These are phyloP conservation scores for Withania somnifera DNA, from an alignment of 305 asterid species.

Conservation along the genomic window DNA sequence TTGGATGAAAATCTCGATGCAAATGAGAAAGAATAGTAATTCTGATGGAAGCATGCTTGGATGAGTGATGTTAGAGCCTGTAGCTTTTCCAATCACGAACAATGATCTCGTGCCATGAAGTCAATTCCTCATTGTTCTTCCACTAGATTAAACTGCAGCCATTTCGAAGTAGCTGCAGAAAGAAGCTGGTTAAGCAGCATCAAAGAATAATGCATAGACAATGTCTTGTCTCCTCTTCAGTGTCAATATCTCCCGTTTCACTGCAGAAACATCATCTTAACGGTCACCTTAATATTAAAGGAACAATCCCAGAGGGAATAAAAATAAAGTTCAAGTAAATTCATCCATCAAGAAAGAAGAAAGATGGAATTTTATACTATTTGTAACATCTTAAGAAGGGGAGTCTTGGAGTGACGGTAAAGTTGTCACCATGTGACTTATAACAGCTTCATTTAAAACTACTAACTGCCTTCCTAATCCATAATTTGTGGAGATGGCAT, in stretches of 20 bases:
- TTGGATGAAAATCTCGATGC: background rate
- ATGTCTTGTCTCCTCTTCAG: conserved; percentile 24
- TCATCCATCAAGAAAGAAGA: background rate
- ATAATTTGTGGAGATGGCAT: too few relatives aligned
- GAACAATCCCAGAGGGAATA: background rate
- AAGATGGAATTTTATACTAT: background rate
- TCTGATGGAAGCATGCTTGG: background rate
- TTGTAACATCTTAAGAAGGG: background rate
- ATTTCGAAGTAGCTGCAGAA: background rate
- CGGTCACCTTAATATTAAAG: background rate
- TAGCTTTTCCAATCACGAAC: background rate
- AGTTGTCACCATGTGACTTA: too few relatives aligned
- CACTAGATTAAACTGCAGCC: background rate
- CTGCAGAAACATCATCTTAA: conserved; percentile 13
- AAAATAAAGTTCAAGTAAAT: background rate
- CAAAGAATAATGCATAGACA: conserved; percentile 32
- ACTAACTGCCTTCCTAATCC: too few relatives aligned
- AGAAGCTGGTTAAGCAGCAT: background rate
- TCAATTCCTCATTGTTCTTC: background rate
- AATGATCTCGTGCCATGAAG: background rate
- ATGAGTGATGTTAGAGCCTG: background rate
- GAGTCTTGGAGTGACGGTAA: too few relatives aligned
- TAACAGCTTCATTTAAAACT: too few relatives aligned
- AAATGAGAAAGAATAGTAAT: background rate
- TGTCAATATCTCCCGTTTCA: conserved; percentile 28